Conservation (phyloP, 1,139 yeast genomes). For the Wickerhamiella pararugosa region DNA sequence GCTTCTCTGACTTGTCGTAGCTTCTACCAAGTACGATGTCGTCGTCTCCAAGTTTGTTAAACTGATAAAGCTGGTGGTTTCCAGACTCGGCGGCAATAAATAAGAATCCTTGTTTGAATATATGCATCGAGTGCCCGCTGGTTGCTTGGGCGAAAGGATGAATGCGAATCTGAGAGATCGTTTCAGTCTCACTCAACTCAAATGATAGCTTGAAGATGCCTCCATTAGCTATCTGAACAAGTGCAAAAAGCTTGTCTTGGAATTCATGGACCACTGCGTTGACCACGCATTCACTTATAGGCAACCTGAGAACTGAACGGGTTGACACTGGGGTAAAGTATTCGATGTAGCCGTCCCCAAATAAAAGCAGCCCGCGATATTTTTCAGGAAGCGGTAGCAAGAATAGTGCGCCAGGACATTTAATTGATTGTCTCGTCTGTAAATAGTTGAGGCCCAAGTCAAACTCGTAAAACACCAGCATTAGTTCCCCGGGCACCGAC, state of each 20-base stretch:
- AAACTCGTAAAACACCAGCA: constrained; percentile 55
- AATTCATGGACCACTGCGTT: constrained; percentile 43
- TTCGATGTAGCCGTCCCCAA: constrained; percentile 32
- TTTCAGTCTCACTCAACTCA: constrained; percentile 28
- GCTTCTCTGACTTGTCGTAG: not conserved
- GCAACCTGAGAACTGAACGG: not conserved
- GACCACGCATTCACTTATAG: constrained; percentile 17
- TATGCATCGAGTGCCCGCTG: constrained; percentile 36
- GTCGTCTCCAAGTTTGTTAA: constrained; percentile 57
- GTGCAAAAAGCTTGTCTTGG: constrained; percentile 42
- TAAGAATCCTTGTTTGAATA: constrained; percentile 63
- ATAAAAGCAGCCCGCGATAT: constrained; percentile 34
- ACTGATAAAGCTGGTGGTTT: constrained; percentile 55
- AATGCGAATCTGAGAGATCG: constrained; percentile 29
- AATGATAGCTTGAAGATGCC: constrained; percentile 61
- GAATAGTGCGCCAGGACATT: constrained; percentile 27
- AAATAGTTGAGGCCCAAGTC: constrained; percentile 79
- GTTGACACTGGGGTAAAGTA: constrained; percentile 25
- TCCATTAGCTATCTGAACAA: constrained; percentile 58
- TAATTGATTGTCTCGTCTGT: constrained; percentile 30
- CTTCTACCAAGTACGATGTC: constrained; percentile 19
- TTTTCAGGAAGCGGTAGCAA: not conserved
- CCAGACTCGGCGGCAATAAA: constrained; percentile 51
- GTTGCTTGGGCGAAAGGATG: constrained; percentile 69
- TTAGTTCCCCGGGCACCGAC: constrained; percentile 19